These are phyloP conservation scores for Rhodotorula paludigena DNA, from an alignment of 768 basidiomycete species.

Conservation along the genomic window DNA sequence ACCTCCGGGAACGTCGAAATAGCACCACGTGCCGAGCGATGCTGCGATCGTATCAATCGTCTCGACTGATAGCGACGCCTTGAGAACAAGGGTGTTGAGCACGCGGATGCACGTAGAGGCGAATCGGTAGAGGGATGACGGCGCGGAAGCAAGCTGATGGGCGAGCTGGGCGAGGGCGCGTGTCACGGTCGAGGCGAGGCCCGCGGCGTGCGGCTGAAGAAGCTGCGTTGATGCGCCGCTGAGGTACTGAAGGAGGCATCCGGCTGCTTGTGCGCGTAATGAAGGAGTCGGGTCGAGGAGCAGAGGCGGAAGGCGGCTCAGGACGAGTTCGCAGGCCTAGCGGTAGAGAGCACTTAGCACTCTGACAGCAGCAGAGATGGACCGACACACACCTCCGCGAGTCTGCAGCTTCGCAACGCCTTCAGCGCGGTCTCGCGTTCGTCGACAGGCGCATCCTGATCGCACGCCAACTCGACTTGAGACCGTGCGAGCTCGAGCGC, in stretches of 20 bases:
- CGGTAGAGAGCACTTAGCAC: neutral
- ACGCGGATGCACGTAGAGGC: constrained; percentile 22
- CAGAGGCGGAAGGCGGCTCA: neutral
- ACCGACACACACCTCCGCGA: neutral
- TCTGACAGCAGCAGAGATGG: too few relatives aligned
- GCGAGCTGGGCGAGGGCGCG: constrained; percentile 10
- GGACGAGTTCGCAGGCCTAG: constrained; percentile 5
- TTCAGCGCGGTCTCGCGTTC: constrained; percentile 9
- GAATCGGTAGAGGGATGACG: constrained; percentile 9
- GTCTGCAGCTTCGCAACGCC: neutral
- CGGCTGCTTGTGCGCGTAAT: constrained; percentile 11
- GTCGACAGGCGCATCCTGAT: neutral
- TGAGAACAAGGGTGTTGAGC: constrained; percentile 11
- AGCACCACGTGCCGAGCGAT: constrained; percentile 7
- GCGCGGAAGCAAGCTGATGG: constrained; percentile 7
- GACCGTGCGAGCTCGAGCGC: neutral
- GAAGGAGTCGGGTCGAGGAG: constrained; percentile 3
- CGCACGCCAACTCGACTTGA: neutral
- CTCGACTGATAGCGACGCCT: neutral
- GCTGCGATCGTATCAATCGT: neutral
- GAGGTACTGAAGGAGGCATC: constrained; percentile 12
- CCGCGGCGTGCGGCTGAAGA: fast-evolving
- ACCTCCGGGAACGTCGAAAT: neutral
- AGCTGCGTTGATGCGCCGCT: neutral
- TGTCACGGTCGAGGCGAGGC: neutral